Base-by-base conservation (phyloP, 352 stramenopile species). In the Phytophthora syringae region DNA sequence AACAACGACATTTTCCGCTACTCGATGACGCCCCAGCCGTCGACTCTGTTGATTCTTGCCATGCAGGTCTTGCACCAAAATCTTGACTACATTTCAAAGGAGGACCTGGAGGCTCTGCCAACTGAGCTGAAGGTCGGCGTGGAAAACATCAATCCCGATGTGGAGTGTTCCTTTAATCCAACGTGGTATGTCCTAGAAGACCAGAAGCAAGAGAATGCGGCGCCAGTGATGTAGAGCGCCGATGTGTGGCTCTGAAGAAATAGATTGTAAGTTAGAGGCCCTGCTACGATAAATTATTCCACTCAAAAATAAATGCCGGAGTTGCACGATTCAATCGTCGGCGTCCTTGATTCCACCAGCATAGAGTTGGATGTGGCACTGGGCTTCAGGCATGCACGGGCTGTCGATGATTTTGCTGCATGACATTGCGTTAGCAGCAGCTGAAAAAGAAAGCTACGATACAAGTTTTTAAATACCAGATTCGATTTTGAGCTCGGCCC, bases 401-500 rank as follows among this genome's bases (percentile, higher is more conserved):
- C 83, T 94, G 71, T 93, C 84, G 40, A 94, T 91, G 27, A 92
- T 78, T 67, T 92, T 92, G 78, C 84, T 93, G 62, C 12, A 62
- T 27, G 54, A 54, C 16, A 65, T 5, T 11, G 53, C n/a, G 18
- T 66, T 66, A 45, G 20, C 36, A 18, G 12, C 36, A 20, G 34
- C 25, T 20, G 2, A 39, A 39, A 7, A 18, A 37, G 15, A 36
- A 44, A 48, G n/a, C 28, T 32, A 56, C 16, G 11, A 52, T 5
- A 3, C n/a, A 50, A 13, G 51, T 40, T 24, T 47, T 28, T 64
- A 1, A 20, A 20, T 77, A 95, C 77, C 84, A 95, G 43, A 97
- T 92, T 11, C 92, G 87, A 50, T 97, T 89, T 50, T 98, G 90
- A 24, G 86, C 93, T 20, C 90, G 90, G 7, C 92, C 94, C 67